phyloP scores from a whole-genome alignment of 176 grass and related monocot genomes.

The Calamus simplicifolius region DNA sequence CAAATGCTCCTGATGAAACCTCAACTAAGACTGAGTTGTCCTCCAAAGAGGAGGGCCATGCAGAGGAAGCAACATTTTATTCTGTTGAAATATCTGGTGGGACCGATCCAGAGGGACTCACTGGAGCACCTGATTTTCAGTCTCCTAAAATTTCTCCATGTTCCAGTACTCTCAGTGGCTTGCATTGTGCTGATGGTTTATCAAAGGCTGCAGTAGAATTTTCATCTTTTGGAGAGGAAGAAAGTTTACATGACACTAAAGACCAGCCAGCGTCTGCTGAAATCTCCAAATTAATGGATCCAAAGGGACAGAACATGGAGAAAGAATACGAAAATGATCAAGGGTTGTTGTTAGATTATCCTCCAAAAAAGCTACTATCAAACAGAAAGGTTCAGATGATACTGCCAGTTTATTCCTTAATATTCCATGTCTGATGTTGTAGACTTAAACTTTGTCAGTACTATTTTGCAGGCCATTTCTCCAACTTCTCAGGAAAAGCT shows the following conservation, averaged over 20 bases:
- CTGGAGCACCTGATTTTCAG: not conserved
- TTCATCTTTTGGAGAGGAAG: not conserved
- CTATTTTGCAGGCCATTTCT: conserved; percentile 35
- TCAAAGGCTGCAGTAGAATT: not conserved
- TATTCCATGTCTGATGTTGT: not conserved
- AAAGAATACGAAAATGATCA: conserved; percentile 3
- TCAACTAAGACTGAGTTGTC: not conserved
- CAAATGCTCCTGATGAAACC: not conserved
- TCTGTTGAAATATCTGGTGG: not conserved
- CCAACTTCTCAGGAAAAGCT: conserved; percentile 49
- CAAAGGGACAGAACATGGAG: conserved; percentile 5
- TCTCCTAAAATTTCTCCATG: not conserved
- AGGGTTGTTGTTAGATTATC: conserved; percentile 6
- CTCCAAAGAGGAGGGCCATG: not conserved
- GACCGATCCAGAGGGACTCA: not conserved
- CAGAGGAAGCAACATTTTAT: not conserved
- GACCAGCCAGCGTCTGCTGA: conserved; percentile 7
- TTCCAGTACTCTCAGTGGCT: not conserved
- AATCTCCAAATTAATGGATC: conserved; percentile 3
- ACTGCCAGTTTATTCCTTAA: not conserved
- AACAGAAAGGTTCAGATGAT: conserved; percentile 27
- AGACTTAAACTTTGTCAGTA: conserved; percentile 11
- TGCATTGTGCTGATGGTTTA: conserved; percentile 1
- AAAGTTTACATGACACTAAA: conserved; percentile 1
- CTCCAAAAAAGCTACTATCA: conserved; percentile 32